A percentile compares a stretch with the other conserved stretches of the same genome.
Conservation (phyloP, 768 basidiomycete genomes). For the Fibroporia radiculosa region DNA sequence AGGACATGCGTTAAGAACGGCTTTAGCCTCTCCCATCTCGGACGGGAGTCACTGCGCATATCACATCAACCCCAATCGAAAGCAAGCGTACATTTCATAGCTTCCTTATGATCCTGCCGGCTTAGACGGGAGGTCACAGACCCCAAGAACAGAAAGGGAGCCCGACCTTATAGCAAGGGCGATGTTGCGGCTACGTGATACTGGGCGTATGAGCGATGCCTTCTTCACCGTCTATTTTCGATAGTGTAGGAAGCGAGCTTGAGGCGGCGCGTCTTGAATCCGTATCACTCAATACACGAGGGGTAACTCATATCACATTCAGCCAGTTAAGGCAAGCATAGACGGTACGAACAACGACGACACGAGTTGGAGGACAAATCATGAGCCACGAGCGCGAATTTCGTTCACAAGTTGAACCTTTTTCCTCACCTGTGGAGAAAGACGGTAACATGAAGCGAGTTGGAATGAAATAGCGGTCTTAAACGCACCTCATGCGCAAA, state of each 20-base stretch:
- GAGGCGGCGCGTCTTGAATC: not conserved
- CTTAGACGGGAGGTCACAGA: not conserved
- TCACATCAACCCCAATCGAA: slow-evolving; percentile 2
- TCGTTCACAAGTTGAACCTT: slow-evolving; percentile 75
- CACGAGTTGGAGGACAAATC: slow-evolving; percentile 9
- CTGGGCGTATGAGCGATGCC: not conserved
- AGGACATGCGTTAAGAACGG: not conserved
- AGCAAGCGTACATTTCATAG: not conserved
- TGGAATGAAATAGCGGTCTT: slow-evolving; percentile 9
- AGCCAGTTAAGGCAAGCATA: not conserved
- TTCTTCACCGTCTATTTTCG: not conserved
- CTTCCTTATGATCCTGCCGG: slow-evolving; percentile 4
- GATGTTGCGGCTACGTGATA: not conserved
- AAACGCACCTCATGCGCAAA: slow-evolving; percentile 70
- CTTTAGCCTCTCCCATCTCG: slow-evolving; percentile 1
- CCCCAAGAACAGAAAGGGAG: not conserved
- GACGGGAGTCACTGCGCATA: not conserved
- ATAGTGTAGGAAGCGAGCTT: not conserved
- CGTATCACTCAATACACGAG: too few relatives aligned
- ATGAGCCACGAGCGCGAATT: slow-evolving; percentile 72
- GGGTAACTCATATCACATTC: not conserved
- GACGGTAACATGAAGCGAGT: slow-evolving; percentile 11
- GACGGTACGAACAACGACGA: not conserved
- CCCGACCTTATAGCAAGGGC: not conserved
- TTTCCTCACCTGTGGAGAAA: slow-evolving; percentile 58